phyloP scores from a whole-genome alignment of 2,329 filamentous ascomycete species.

The Diaporthe vaccinii region DNA sequence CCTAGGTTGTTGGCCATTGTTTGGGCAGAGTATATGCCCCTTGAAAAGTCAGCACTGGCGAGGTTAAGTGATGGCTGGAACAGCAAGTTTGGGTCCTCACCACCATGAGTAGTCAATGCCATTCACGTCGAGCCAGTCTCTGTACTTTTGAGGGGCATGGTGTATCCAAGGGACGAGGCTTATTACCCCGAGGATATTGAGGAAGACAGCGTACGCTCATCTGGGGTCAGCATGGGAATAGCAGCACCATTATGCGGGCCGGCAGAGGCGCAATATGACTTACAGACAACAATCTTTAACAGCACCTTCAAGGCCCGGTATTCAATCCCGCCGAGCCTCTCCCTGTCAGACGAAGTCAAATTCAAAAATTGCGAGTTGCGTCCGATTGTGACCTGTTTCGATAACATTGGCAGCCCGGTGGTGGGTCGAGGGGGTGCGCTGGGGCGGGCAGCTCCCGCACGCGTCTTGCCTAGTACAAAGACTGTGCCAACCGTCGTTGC shows the following conservation, averaged over 20 bases:
- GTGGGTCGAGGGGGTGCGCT: background rate
- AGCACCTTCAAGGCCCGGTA: conserved; percentile 63
- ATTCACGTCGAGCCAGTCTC: conserved; percentile 53
- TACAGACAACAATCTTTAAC: conserved; percentile 55
- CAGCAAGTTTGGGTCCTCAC: conserved; percentile 40
- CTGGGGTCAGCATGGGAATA: conserved; percentile 45
- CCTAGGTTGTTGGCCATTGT: conserved; percentile 65
- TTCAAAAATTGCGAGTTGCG: conserved; percentile 59
- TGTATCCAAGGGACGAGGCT: conserved; percentile 63
- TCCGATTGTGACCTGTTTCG: conserved; percentile 56
- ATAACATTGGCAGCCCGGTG: conserved; percentile 47
- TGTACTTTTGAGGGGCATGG: conserved; percentile 55
- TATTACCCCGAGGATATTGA: conserved; percentile 62
- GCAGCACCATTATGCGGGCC: background rate
- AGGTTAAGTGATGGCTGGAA: background rate
- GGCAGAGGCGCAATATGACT: background rate
- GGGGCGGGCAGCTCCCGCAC: background rate
- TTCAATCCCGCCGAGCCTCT: conserved; percentile 65
- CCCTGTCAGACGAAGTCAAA: conserved; percentile 53
- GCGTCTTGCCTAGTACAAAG: conserved; percentile 17
- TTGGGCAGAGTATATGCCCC: conserved; percentile 61
- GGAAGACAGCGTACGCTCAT: conserved; percentile 57
- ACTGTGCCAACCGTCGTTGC: conserved; percentile 51
- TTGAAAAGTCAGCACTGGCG: background rate
- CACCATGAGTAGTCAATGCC: conserved; percentile 62